Percentiles rank a stretch among this genome's conserved stretches.
Conservation (phyloP, 371 early-diverging fungal genomes). For the Smittium culicis region DNA sequence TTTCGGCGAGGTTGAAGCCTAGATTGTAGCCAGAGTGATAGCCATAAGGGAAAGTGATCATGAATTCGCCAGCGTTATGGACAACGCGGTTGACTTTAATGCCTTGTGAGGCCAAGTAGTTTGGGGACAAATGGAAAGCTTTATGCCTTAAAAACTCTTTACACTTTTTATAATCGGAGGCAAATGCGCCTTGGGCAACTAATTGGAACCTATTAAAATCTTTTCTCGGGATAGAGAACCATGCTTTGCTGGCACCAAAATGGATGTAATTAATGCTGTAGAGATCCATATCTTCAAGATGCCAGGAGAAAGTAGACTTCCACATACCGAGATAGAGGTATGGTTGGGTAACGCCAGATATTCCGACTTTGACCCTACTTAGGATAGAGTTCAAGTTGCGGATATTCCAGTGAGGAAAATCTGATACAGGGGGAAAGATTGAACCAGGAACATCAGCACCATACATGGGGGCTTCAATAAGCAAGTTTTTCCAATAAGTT, state of each 20-base stretch:
- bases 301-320: conserved; percentile 97
- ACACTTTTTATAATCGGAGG: conserved; percentile 58
- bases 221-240: conserved; percentile 78
- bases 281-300: conserved; percentile 85
- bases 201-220: conserved; percentile 58
- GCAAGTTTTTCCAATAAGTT: conserved; percentile 80
- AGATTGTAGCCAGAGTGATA: conserved; percentile 93
- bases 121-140: conserved; percentile 69
- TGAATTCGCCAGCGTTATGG: conserved; percentile 75
- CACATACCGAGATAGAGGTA: conserved; percentile 96
- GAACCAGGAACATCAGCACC: conserved; percentile 91
- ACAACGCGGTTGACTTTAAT: conserved; percentile 61
- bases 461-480: conserved; percentile 71
- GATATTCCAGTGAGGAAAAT: conserved; percentile 59
- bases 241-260: conserved; percentile 92
- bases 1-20: conserved; percentile 91
- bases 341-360: conserved; percentile 92
- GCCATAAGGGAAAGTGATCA: conserved; percentile 83
- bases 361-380: conserved; percentile 41
- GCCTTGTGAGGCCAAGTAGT: conserved; percentile 45
- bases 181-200: conserved; percentile 64
- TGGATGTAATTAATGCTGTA: conserved; percentile 86
- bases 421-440: conserved; percentile 27
- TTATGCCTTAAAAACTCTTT: conserved; percentile 89
- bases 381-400: conserved; percentile 62